Evolutionary conservation across 345 rosid species (phyloP).

Genomic region (Excoecaria cochinchinensis): DNA sequence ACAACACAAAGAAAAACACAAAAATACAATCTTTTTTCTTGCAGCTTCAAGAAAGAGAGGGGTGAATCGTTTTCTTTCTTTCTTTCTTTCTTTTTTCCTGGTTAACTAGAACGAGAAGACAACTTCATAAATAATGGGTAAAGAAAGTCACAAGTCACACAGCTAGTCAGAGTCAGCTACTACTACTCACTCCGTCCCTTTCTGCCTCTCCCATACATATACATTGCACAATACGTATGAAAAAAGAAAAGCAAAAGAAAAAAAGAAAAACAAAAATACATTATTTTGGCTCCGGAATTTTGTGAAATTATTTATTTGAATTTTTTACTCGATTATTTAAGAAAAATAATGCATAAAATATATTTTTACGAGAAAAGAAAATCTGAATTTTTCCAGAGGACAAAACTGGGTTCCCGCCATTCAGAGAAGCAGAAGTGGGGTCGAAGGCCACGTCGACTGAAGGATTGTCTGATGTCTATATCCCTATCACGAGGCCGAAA

Average conservation of each 20-base stretch:
- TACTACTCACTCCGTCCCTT: too few species aligned
- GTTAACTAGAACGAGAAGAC: background rate
- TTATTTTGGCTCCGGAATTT: too few species aligned
- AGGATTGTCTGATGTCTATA: background rate
- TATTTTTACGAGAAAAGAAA: background rate
- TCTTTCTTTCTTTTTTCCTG: too few species aligned
- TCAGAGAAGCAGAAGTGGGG: slow-evolving; percentile 2
- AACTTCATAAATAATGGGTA: background rate
- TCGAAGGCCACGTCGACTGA: slow-evolving; percentile 3
- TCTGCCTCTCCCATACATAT: background rate
- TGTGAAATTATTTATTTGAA: too few species aligned
- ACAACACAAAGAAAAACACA: background rate
- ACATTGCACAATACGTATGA: background rate
- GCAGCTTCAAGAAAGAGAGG: background rate
- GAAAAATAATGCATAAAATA: too few species aligned
- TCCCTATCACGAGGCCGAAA: slow-evolving; percentile 22
- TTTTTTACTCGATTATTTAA: too few species aligned
- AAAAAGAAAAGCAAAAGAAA: background rate
- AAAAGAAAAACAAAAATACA: too few species aligned
- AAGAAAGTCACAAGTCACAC: background rate
- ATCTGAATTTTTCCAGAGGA: background rate
- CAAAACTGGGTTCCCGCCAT: slow-evolving; percentile 18
- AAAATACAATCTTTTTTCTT: background rate
- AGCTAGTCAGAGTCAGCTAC: too few species aligned
- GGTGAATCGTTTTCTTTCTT: background rate